A percentile compares a stretch with the other conserved stretches of the same genome.
These are phyloP conservation scores for Auricularia heimuer DNA, from an alignment of 768 basidiomycete species.

Conservation along the genomic window DNA sequence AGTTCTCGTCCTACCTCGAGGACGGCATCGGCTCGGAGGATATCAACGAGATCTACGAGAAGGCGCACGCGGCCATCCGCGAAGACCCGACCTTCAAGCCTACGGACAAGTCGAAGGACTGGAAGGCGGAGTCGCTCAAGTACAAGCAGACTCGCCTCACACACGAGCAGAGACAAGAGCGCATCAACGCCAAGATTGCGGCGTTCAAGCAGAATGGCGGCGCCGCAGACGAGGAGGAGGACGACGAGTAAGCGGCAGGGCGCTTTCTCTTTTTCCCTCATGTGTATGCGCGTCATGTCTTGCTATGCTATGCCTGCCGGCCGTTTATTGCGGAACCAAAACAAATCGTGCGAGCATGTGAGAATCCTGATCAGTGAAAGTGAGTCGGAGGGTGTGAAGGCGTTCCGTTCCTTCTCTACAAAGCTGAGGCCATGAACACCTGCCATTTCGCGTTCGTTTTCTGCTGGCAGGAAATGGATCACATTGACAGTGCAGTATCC, in stretches of 20 bases:
- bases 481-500: too few relatives aligned
- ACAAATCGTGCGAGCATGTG: neutral
- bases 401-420: too few relatives aligned
- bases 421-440: neutral
- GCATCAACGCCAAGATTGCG: conserved; percentile 81
- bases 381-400: too few relatives aligned
- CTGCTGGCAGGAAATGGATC: too few relatives aligned
- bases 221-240: conserved; percentile 27
- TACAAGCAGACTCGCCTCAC: conserved; percentile 61
- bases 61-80: conserved; percentile 91
- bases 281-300: conserved; percentile 4
- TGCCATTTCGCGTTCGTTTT: neutral
- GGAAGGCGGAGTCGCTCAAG: conserved; percentile 79
- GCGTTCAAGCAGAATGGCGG: conserved; percentile 69
- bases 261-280: neutral
- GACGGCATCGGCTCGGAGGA: conserved; percentile 94
- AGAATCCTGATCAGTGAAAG: too few relatives aligned
- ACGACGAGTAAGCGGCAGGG: conserved; percentile 33
- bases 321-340: neutral
- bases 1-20: conserved; percentile 90
- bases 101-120: conserved; percentile 80
- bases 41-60: conserved; percentile 90
- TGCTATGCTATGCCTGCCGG: neutral
- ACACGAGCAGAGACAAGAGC: conserved; percentile 62
- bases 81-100: conserved; percentile 89